Percentiles rank a stretch among this genome's conserved stretches.
Evolutionary conservation across 768 basidiomycete species (phyloP).

Genomic region (Collybia mongolica): DNA sequence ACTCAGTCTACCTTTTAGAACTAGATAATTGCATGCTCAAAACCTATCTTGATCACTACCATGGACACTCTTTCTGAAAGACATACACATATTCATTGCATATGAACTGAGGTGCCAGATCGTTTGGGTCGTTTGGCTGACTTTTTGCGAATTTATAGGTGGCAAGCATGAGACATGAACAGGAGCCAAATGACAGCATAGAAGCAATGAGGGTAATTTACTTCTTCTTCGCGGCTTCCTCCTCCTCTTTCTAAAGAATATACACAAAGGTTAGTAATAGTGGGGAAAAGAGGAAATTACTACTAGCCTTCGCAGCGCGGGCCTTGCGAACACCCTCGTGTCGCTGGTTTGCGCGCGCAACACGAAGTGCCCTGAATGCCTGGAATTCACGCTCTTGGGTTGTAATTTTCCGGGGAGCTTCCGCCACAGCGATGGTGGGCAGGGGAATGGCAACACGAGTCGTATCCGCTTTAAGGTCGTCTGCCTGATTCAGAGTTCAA

Average conservation of each 20-base stretch:
- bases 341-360: constrained; percentile 76
- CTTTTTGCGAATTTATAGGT: constrained; percentile 35
- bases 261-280: constrained; percentile 13
- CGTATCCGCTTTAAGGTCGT: constrained; percentile 76
- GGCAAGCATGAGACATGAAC: constrained; percentile 20
- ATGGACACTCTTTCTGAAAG: no score
- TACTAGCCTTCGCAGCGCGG: constrained; percentile 78
- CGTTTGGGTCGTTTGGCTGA: constrained; percentile 19
- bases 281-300: not conserved
- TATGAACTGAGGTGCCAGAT: no score
- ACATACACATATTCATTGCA: constrained; percentile 9
- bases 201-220: constrained; percentile 35
- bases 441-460: constrained; percentile 69
- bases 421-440: constrained; percentile 64
- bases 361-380: constrained; percentile 87
- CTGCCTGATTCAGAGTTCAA: constrained; percentile 48
- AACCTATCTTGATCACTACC: constrained; percentile 22
- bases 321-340: constrained; percentile 87
- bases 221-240: constrained; percentile 92
- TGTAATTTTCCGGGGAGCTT: constrained; percentile 92
- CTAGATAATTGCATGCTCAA: not conserved
- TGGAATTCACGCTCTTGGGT: constrained; percentile 85
- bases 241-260: constrained; percentile 72
- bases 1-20: not conserved
- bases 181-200: constrained; percentile 14